These are phyloP conservation scores for Coniochaeta prunicola DNA, from an alignment of 2,329 filamentous ascomycete genomes.

Conservation along the genomic window DNA sequence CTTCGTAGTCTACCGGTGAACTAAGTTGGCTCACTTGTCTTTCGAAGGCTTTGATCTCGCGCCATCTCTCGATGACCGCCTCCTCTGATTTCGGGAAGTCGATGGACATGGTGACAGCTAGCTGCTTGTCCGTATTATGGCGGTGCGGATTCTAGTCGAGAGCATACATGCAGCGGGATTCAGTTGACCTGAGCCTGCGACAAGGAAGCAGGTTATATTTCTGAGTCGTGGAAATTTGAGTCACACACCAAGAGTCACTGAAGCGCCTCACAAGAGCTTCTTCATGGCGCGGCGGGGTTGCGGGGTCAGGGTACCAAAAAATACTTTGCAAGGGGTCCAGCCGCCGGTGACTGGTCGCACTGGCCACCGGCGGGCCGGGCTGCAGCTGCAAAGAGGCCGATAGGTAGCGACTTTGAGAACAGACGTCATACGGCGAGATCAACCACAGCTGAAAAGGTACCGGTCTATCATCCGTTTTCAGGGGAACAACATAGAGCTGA, in stretches of 20 bases:
- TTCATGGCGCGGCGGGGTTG: not conserved
- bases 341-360: not conserved
- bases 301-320: not conserved
- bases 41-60: constrained; percentile 85
- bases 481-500: not conserved
- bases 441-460: not conserved
- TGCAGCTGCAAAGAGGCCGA: not conserved
- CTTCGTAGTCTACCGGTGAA: not conserved
- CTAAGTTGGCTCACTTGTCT: constrained; percentile 53
- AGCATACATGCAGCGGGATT: not conserved
- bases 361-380: not conserved
- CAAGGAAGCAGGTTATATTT: not conserved
- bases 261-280: not conserved
- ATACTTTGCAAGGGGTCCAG: not conserved
- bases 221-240: not conserved
- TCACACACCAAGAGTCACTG: not conserved
- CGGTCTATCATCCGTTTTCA: not conserved
- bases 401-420: not conserved
- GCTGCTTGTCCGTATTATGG: constrained; percentile 3
- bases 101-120: constrained; percentile 61
- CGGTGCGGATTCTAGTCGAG: not conserved
- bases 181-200: not conserved
- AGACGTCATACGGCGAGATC: not conserved
- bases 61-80: constrained; percentile 76
- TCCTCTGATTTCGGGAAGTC: constrained; percentile 92